These are phyloP conservation scores for Umbelopsis isabellina DNA, from an alignment of 192 early-diverging fungal species.

Conservation along the genomic window DNA sequence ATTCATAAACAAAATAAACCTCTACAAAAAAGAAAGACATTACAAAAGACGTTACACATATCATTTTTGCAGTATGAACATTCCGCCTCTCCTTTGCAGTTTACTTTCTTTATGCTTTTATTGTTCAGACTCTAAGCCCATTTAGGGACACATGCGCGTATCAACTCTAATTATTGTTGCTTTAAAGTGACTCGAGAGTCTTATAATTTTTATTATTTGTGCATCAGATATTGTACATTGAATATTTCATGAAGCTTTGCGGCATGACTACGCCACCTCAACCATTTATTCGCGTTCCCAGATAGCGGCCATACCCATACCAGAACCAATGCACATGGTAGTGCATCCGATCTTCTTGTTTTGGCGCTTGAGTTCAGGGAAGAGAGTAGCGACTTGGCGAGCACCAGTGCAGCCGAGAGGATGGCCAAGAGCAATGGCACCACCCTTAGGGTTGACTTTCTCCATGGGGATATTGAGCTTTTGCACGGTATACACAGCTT, in stretches of 20 bases:
- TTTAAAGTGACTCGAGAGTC: too few relatives aligned
- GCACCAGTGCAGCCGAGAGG: conserved; percentile 92
- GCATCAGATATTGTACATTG: conserved; percentile 25
- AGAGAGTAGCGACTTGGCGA: conserved; percentile 93
- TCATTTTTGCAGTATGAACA: not conserved
- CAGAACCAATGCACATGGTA: conserved; percentile 88
- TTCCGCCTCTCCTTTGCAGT: too few relatives aligned
- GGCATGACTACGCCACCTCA: not conserved
- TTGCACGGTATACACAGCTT: conserved; percentile 91
- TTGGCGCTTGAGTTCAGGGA: conserved; percentile 89
- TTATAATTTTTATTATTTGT: conserved; percentile 18
- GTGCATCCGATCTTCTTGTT: conserved; percentile 85
- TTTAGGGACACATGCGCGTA: too few relatives aligned
- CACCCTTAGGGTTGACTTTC: conserved; percentile 98
- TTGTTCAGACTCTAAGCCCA: too few relatives aligned
- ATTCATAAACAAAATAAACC: conserved; percentile 12
- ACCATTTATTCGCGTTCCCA: conserved; percentile 68
- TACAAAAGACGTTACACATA: conserved; percentile 1
- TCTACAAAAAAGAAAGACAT: conserved; percentile 29
- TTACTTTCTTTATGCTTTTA: too few relatives aligned
- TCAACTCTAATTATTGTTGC: too few relatives aligned
- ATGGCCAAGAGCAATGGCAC: conserved; percentile 98
- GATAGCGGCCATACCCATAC: conserved; percentile 89
- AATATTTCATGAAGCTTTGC: too few relatives aligned
- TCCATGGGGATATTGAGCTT: conserved; percentile 83